Conservation (phyloP, 805 yeast genomes). For the Myxozyma kluyveri region DNA sequence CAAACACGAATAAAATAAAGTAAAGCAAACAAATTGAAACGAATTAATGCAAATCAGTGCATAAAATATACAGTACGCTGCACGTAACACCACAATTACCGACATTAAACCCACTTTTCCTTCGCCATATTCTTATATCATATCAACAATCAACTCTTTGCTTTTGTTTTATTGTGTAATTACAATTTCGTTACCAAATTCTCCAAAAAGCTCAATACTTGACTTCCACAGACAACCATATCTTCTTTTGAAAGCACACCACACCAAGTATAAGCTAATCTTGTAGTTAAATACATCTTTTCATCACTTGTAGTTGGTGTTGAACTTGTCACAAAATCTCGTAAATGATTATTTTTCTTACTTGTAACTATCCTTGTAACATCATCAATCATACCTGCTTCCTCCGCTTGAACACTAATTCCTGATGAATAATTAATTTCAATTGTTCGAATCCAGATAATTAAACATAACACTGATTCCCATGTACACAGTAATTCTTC, state of each 20-base stretch:
- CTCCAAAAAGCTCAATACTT: constrained; percentile 10
- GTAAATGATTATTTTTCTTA: constrained; percentile 7
- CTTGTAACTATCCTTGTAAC: constrained; percentile 14
- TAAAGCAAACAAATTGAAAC: too few species aligned
- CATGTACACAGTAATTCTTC: constrained; percentile 17
- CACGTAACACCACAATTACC: too few species aligned
- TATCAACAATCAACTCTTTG: too few species aligned
- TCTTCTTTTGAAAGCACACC: constrained; percentile 11
- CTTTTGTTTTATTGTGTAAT: too few species aligned
- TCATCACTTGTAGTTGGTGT: constrained; percentile 7
- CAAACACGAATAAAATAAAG: too few species aligned
- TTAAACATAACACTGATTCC: constrained; percentile 16
- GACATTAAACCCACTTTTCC: too few species aligned
- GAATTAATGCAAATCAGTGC: too few species aligned
- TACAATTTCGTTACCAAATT: constrained; percentile 9
- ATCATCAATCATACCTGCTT: constrained; percentile 17
- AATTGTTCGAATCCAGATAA: constrained; percentile 19
- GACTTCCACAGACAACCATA: constrained; percentile 8
- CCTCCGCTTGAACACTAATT: constrained; percentile 15
- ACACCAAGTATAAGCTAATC: constrained; percentile 18
- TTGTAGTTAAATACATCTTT: constrained; percentile 18
- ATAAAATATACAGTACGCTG: too few species aligned
- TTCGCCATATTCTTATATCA: too few species aligned
- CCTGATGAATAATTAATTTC: constrained; percentile 13
- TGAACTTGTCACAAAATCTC: not conserved